These are phyloP conservation scores for Gymnopilus junonius DNA, from an alignment of 768 basidiomycete genomes.

Conservation along the genomic window DNA sequence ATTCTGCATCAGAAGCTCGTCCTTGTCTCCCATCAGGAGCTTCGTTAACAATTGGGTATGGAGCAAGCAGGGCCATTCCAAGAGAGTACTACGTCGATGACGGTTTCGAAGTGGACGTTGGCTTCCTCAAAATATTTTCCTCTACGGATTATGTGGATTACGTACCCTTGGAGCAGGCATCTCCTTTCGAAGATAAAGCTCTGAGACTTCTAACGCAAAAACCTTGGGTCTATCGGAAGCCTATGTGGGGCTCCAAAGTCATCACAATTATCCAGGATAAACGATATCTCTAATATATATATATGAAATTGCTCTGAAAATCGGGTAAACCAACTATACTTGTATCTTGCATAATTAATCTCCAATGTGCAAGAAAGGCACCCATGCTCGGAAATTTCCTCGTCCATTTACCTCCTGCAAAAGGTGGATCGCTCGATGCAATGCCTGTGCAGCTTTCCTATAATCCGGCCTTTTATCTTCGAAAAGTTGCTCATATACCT, in stretches of 20 bases:
- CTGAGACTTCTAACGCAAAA: not conserved
- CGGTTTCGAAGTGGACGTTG: conserved; percentile 35
- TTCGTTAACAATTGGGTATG: conserved; percentile 38
- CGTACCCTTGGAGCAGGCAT: not conserved
- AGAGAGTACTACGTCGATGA: conserved; percentile 23
- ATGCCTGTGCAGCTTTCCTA: not conserved
- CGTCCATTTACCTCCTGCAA: not conserved
- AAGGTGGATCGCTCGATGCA: not conserved
- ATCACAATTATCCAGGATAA: not conserved
- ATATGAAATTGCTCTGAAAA: too few relatives aligned
- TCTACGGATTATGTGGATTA: conserved; percentile 22
- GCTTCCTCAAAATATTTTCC: conserved; percentile 38
- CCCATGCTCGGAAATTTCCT: not conserved
- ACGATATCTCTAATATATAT: not conserved
- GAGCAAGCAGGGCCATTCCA: conserved; percentile 26
- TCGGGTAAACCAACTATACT: too few relatives aligned
- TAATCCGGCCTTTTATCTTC: not conserved
- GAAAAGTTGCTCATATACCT: conserved; percentile 26
- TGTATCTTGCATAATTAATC: too few relatives aligned
- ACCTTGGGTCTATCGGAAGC: not conserved
- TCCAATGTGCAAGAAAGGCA: conserved; percentile 5
- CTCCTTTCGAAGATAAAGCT: not conserved
- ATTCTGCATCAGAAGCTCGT: not conserved
- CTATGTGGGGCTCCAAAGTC: not conserved
- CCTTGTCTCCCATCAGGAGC: not conserved